Percentiles rank a stretch among this genome's conserved stretches.
These are phyloP conservation scores for Asterionellopsis glacialis DNA, from an alignment of 108 stramenopile genomes.

Conservation along the genomic window DNA sequence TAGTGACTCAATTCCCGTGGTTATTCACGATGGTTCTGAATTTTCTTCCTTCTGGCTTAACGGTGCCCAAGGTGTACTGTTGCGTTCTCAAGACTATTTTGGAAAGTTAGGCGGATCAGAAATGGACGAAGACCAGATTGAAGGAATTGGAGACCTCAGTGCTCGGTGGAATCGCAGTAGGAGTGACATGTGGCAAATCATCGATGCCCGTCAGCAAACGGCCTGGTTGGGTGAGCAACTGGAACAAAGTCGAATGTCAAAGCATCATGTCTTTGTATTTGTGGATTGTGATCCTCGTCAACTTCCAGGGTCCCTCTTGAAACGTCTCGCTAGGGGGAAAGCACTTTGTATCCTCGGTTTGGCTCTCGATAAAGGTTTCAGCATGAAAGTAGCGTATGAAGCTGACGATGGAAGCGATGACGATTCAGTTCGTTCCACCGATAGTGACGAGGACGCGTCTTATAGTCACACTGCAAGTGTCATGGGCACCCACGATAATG, in stretches of 20 bases:
- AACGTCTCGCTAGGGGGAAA: constrained; percentile 55
- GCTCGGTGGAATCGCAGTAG: constrained; percentile 21
- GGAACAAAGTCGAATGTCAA: constrained; percentile 74
- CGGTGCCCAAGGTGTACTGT: constrained; percentile 64
- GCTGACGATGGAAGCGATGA: constrained; percentile 13
- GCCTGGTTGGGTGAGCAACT: constrained; percentile 72
- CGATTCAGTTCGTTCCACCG: constrained; percentile 56
- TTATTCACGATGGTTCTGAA: constrained; percentile 57
- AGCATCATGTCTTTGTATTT: constrained; percentile 65
- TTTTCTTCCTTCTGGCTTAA: constrained; percentile 70
- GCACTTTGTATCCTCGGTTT: constrained; percentile 36
- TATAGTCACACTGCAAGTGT: constrained; percentile 54
- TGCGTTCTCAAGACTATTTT: constrained; percentile 31
- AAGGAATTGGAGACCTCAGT: not conserved
- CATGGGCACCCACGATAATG: constrained; percentile 40
- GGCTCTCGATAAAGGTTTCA: not conserved
- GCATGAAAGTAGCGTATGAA: constrained; percentile 13
- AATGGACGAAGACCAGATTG: constrained; percentile 1
- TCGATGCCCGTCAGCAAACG: too few relatives aligned
- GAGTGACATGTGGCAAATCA: constrained; percentile 1
- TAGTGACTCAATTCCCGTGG: constrained; percentile 73
- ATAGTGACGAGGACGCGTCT: constrained; percentile 45
- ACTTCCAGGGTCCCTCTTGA: constrained; percentile 30
- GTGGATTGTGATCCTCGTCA: constrained; percentile 69
- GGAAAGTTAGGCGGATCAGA: not conserved